Evolutionary conservation across 176 grass and related monocot species (phyloP), one percentile per base, ranked within the genome.

Genomic region (Aegilops speltoides): DNA sequence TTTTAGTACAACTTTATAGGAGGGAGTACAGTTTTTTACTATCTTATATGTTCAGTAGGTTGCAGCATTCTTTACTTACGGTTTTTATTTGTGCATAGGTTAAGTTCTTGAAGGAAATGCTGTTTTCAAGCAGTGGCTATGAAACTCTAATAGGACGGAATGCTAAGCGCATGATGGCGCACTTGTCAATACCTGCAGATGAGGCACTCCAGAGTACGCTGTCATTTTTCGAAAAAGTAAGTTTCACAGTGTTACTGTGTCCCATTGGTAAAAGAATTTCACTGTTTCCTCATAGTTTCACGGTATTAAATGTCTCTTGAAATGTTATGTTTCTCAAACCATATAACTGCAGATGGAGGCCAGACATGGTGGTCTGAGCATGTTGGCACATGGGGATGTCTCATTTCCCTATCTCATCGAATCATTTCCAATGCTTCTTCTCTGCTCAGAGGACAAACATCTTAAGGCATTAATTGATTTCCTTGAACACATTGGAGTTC

Each of bases 351-450:
- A 98, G 96, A 95, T 98, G 91, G 96, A 98, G 82, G 96, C 93
- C 68, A 95, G 91, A 64, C 81, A 89, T 76, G 93, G 93, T 77
- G 91, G 93, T 80, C 74, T 98, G 83, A 82, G 82, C 81, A 88
- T 93, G 91, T 82, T 98, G 74, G 93, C 88, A 16, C 52, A 89
- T 50, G 88, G 71, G 87, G 87, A 89, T 64, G 65, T 89, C 20
- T 89, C 86, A 34, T 92, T 98, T 91, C 86, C 93, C 1, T 92
- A 92, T 73, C 78, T 98, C 61, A 91, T 96, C 17, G 93, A 98
- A 91, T 94, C 93, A 79, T 98, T 94, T 92, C 93, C 96, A 73
- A 92, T 89, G 93, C 85, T 94, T 69, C 90, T 98, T 79, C 86
- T 88, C 60, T 84, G 84, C 45, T 91, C 93, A 67, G 87, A 89